phyloP scores from a whole-genome alignment of 1,284 basidiomycete species.

The Boletus sp. region DNA sequence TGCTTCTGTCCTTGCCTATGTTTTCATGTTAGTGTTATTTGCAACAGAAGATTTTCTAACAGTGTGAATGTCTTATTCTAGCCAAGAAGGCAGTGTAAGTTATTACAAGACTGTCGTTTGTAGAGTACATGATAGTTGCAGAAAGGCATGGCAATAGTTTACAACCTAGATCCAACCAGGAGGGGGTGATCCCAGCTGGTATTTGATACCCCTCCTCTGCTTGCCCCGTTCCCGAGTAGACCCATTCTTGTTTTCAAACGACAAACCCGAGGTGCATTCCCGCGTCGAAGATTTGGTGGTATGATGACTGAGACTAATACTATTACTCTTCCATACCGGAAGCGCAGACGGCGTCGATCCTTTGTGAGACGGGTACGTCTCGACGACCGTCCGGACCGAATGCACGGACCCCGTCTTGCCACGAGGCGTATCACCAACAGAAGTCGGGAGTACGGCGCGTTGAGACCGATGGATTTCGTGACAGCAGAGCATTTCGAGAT shows the following conservation, averaged over 20 bases:
- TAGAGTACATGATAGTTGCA: background rate
- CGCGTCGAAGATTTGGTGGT: slow-evolving; percentile 2
- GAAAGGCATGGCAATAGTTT: background rate
- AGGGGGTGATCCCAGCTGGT: slow-evolving; percentile 37
- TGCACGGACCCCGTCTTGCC: slow-evolving; percentile 50
- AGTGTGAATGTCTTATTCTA: background rate
- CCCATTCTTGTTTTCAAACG: slow-evolving; percentile 35
- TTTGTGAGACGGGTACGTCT: slow-evolving; percentile 35
- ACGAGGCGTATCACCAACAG: background rate
- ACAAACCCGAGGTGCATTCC: slow-evolving; percentile 13
- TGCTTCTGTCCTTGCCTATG: slow-evolving; percentile 26
- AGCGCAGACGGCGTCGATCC: slow-evolving; percentile 17
- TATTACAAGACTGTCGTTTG: background rate
- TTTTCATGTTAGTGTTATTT: slow-evolving; percentile 32
- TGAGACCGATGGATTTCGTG: slow-evolving; percentile 62
- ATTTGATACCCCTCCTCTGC: slow-evolving; percentile 27
- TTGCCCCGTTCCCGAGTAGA: slow-evolving; percentile 33
- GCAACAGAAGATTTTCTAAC: slow-evolving; percentile 21
- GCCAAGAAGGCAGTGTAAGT: background rate
- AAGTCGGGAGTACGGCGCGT: slow-evolving; percentile 16
- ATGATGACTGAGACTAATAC: background rate
- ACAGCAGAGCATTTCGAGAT: slow-evolving; percentile 62
- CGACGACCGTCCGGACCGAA: slow-evolving; percentile 51
- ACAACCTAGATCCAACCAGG: slow-evolving; percentile 51
- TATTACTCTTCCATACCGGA: slow-evolving; percentile 11